Evolutionary conservation across 108 stramenopile species (phyloP), one percentile per base, ranked within the genome.

Genomic region (Schizochytrium sp.): DNA sequence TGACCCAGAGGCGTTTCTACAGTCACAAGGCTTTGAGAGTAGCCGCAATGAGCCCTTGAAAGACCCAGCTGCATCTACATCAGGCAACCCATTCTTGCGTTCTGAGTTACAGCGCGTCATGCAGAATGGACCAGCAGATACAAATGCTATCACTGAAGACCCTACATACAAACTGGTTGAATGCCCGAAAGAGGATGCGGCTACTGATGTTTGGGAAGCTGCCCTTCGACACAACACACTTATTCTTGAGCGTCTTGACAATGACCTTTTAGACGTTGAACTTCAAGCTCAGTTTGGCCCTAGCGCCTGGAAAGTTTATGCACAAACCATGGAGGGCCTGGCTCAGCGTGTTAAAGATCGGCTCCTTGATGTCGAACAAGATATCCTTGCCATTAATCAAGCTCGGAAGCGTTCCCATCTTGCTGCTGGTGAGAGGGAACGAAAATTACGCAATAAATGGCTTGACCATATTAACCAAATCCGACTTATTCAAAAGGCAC

Each of bases 391-490:
- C 12, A 69, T 69, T 3, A 69, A 69, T 38, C 64, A 69, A 44
- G 2, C 64, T 7, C 64, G 64, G 1, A 69, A 69, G 64, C 42
- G 64, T 7, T 7, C 64, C 64, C 64, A 69, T 15, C 0, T 69
- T 15, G 28, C 15, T 44, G 64, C 64, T 7, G 12, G 28, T 15
- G 64, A 69, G 44, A 69, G 44, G 15, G 64, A 69, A 38, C 64
- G 64, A 38, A 69, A 69, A 69, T 44, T 69, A 44, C 64, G 64
- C 64, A 69, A 69, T 44, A 69, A 69, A 15, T 69, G 64, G 64
- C 12, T 69, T 15, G 64, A 69, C 19, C 64, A 69, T 3, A 69
- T 69, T 15, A 1, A 69, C 28, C 64, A 69, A 15, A 44, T 69
- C 7, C 40, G 15, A 69, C 64, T 69, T 44, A 69, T 69, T 69